Conservation (phyloP, 179 eudicot genomes). For the Pouteria campechiana region DNA sequence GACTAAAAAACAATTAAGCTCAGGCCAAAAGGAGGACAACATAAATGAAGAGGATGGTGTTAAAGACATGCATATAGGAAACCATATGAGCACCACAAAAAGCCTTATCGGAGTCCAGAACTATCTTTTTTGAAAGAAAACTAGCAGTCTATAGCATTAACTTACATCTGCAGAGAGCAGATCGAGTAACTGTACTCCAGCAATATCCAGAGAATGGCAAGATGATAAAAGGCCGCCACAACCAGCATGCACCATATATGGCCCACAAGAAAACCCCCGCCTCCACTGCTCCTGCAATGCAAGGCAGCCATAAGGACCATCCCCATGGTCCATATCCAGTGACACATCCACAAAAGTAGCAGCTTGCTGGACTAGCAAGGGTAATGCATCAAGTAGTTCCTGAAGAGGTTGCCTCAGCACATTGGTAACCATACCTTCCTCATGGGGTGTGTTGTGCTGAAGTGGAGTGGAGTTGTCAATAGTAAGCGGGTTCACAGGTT, state of each 20-base stretch:
- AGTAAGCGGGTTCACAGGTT: conserved; percentile 31
- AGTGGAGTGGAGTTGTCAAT: conserved; percentile 38
- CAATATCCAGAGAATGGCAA: conserved; percentile 86
- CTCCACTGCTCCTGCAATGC: conserved; percentile 91
- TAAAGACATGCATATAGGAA: too few species aligned
- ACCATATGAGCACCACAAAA: too few species aligned
- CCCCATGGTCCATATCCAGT: conserved; percentile 82
- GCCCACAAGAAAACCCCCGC: conserved; percentile 95
- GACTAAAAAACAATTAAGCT: too few species aligned
- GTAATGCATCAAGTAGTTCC: conserved; percentile 77
- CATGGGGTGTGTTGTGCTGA: conserved; percentile 42
- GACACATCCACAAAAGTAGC: conserved; percentile 91
- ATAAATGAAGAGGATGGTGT: too few species aligned
- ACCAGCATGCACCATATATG: conserved; percentile 91
- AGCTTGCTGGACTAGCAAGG: conserved; percentile 93
- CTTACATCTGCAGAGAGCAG: conserved; percentile 88
- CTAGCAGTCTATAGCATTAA: too few species aligned
- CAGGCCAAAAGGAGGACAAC: too few species aligned
- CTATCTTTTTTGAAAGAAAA: not conserved
- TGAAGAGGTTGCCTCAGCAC: conserved; percentile 74
- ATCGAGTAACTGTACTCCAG: conserved; percentile 83
- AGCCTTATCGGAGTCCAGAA: too few species aligned
- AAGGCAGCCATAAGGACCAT: conserved; percentile 93
- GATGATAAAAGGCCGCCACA: conserved; percentile 97
- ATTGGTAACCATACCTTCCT: conserved; percentile 54